These are phyloP conservation scores for Trypanosoma platydactyli DNA, from an alignment of 208 protist genomes.

Conservation along the genomic window DNA sequence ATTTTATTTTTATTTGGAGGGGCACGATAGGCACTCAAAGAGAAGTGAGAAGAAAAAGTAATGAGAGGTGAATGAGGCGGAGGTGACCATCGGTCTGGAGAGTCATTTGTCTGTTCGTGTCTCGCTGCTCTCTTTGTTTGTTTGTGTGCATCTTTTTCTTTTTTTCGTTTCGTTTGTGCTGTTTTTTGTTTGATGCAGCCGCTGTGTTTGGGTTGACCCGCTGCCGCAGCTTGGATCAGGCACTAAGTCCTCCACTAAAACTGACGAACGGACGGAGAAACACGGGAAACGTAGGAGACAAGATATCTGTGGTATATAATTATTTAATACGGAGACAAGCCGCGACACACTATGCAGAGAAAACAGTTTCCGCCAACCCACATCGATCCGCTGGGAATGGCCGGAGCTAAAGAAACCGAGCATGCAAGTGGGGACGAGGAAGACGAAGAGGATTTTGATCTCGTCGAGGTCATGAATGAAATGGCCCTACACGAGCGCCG, in stretches of 20 bases:
- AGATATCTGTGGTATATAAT: no score
- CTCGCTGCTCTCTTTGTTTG: constrained; percentile 18
- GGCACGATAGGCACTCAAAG: neutral
- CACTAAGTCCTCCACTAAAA: neutral
- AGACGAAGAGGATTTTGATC: constrained; percentile 51
- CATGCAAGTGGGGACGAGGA: constrained; percentile 28
- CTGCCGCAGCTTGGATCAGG: no score
- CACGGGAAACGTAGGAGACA: no score
- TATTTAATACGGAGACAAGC: constrained; percentile 14
- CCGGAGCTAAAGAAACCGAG: neutral
- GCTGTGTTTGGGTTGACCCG: no score
- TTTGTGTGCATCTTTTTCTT: constrained; percentile 9
- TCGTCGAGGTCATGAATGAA: constrained; percentile 56
- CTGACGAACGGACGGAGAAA: constrained; percentile 6
- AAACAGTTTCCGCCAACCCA: constrained; percentile 28
- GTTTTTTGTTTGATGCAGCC: constrained; percentile 4
- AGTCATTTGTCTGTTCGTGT: constrained; percentile 17
- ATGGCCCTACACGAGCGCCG: constrained; percentile 51
- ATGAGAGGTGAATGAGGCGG: neutral
- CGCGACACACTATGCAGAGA: constrained; percentile 9
- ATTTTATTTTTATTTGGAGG: no score
- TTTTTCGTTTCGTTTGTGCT: constrained; percentile 17
- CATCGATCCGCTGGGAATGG: constrained; percentile 27
- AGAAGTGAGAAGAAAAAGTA: neutral
- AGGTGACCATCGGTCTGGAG: neutral